phyloP scores from a whole-genome alignment of 495 filamentous ascomycete genomes.

The Aspergillus ellipticus region DNA sequence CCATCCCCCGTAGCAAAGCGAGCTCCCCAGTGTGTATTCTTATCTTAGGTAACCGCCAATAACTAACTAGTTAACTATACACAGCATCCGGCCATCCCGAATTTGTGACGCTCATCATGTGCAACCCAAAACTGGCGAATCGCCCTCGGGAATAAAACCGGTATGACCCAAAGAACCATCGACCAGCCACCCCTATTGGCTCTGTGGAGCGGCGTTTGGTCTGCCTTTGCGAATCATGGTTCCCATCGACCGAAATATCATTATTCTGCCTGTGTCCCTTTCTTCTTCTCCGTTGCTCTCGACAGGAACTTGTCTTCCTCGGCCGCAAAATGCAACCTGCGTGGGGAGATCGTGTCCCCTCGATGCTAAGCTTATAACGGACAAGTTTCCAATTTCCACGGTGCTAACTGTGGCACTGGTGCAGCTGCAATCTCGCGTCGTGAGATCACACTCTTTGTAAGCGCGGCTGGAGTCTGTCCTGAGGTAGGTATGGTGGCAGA shows the following conservation, averaged over 20 bases:
- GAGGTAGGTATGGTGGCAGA: background rate
- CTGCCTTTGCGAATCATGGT: slow-evolving; percentile 19
- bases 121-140: slow-evolving; percentile 16
- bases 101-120: slow-evolving; percentile 23
- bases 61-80: no score
- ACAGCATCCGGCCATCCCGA: slow-evolving; percentile 24
- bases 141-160: slow-evolving; percentile 16
- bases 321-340: no score
- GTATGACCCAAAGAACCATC: slow-evolving; percentile 9
- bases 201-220: slow-evolving; percentile 2
- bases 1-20: background rate
- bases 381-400: background rate
- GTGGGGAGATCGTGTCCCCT: no score
- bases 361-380: background rate
- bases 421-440: background rate
- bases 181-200: slow-evolving; percentile 17
- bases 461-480: slow-evolving; percentile 1
- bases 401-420: background rate
- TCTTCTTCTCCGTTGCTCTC: background rate
- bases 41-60: background rate
- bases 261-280: slow-evolving; percentile 1
- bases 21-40: background rate
- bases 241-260: slow-evolving; percentile 1
- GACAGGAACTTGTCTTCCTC: background rate
- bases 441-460: slow-evolving; percentile 1